Evolutionary conservation across 192 early-diverging fungal species (phyloP).

Genomic region (Coemansia aciculifera): DNA sequence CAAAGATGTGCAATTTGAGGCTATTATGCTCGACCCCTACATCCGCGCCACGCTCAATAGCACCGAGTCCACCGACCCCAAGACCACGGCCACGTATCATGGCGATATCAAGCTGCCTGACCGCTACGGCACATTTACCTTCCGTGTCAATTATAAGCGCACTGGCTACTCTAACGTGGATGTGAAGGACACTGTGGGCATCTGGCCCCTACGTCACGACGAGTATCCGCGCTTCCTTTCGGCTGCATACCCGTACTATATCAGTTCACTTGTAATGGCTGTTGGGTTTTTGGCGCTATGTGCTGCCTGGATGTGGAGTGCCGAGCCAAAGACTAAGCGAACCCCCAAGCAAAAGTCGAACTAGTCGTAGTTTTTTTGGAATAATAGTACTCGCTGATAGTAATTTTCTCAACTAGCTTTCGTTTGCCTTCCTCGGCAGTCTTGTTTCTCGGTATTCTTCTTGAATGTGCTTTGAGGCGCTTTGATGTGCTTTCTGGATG

Average conservation of each 20-base stretch:
- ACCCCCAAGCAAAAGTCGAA: slow-evolving; percentile 25
- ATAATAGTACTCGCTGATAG: background rate
- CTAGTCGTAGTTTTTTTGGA: background rate
- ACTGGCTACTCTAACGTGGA: slow-evolving; percentile 77
- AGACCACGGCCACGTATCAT: slow-evolving; percentile 39
- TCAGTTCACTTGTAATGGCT: slow-evolving; percentile 76
- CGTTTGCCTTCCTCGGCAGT: background rate
- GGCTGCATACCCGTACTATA: slow-evolving; percentile 96
- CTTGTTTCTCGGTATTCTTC: background rate
- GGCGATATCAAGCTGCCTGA: slow-evolving; percentile 79
- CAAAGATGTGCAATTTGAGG: slow-evolving; percentile 82
- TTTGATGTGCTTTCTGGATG: background rate
- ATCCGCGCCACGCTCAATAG: slow-evolving; percentile 72
- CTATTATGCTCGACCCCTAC: slow-evolving; percentile 98
- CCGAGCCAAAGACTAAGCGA: slow-evolving; percentile 25
- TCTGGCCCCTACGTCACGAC: slow-evolving; percentile 92
- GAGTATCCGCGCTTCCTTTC: slow-evolving; percentile 92
- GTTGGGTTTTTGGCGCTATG: slow-evolving; percentile 84
- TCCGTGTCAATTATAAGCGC: slow-evolving; percentile 91
- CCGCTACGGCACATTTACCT: slow-evolving; percentile 96
- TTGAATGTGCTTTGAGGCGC: background rate
- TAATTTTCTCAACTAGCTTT: background rate
- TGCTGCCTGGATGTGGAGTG: slow-evolving; percentile 71
- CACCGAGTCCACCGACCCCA: background rate
- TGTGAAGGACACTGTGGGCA: slow-evolving; percentile 73